Evolutionary conservation across 108 stramenopile species (phyloP), one percentile per base, ranked within the genome.

Genomic region (Cyclotella distinguenda): DNA sequence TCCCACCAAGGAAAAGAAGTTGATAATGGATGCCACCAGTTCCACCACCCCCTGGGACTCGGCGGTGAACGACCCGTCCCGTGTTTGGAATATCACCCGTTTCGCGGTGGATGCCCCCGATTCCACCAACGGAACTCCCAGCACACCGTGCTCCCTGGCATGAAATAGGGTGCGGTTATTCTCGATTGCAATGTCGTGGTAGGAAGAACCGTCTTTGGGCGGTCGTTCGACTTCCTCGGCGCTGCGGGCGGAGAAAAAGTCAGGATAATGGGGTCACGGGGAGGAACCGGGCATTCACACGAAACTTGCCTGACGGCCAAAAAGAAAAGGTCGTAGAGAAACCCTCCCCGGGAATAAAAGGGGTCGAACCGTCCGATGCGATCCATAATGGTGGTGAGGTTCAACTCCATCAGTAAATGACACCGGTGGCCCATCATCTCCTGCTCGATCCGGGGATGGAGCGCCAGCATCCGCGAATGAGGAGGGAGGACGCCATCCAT

Each of bases 391-490:
- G 50, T 79, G 4, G 84, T 86, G 30, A 91, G 63, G 53, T 84
- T 88, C 10, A 35, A 13, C 66, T 85, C 78, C 86, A 88, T 85
- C 28, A 56, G 35, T 45, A 53, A 59, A 15, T 64, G 62, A 49
- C 90, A 91, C 0, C 52, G 30, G 53, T 91, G 90, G 13, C 13
- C 38, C 62, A 84, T 26, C 87, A 91, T 91, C n/a, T 88, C 86
- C 10, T 82, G 52, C 61, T 91, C 90, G 13, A 91, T 49, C n/a
- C 90, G 82, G 2, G 87, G 84, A 68, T 91, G 90, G 28, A 91
- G 38, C 11, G 86, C 87, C 34, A 86, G 13, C 16, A 71, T 30
- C 21, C 40, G 7, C 13, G 39, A 45, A 34, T 49, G 15, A 25
- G 28, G 13, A 26, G 16, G n/a, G 21, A 60, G 33, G 21, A 65